A percentile compares a stretch with the other conserved stretches of the same genome.
Evolutionary conservation across 495 filamentous ascomycete species (phyloP).

Genomic region (Tricharina praecox): DNA sequence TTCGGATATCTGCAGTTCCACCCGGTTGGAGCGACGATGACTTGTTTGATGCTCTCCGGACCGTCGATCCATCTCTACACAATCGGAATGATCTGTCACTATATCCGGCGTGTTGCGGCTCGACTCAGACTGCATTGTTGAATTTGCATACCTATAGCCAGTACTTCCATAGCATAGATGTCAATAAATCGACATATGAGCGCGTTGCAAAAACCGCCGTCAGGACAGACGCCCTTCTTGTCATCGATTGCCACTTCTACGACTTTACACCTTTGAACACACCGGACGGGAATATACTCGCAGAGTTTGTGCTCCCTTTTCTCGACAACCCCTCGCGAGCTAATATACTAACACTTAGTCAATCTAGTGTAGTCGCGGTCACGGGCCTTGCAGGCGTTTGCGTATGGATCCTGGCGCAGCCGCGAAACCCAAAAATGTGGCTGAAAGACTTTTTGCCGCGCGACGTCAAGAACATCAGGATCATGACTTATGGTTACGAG

Average conservation of each 20-base stretch:
- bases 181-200: neutral
- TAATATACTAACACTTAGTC: neutral
- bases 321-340: neutral
- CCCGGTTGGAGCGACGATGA: neutral
- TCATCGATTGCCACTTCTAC: constrained; percentile 6
- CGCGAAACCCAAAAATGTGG: constrained; percentile 23
- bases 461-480: constrained; percentile 19
- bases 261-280: constrained; percentile 7
- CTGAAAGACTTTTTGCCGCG: constrained; percentile 26
- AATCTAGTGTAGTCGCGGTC: constrained; percentile 25
- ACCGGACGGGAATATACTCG: neutral
- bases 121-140: constrained; percentile 7
- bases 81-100: constrained; percentile 2
- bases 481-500: constrained; percentile 28
- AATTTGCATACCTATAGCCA: neutral
- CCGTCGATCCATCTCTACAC: neutral
- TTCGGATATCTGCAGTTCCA: neutral
- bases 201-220: neutral
- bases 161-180: neutral
- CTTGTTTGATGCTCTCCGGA: neutral
- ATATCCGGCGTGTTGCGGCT: constrained; percentile 7
- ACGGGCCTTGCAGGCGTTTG: constrained; percentile 21
- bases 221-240: neutral
- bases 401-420: constrained; percentile 27
- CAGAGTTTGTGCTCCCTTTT: constrained; percentile 5